A percentile compares a stretch with the other conserved stretches of the same genome.
Evolutionary conservation across 495 filamentous ascomycete species (phyloP).

Genomic region (Penicillium egyptiacum): DNA sequence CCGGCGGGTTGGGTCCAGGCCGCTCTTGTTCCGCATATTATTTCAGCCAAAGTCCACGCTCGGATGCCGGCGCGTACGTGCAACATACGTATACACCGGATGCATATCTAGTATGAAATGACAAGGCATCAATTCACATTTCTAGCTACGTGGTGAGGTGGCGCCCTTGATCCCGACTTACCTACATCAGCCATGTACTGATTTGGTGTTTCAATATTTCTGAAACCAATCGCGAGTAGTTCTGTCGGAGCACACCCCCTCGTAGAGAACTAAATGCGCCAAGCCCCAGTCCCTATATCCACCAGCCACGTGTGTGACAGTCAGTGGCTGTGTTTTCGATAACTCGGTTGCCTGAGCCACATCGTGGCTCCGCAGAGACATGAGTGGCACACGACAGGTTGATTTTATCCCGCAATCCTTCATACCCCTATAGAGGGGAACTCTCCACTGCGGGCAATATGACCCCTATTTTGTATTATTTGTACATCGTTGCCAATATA

Average conservation of each 20-base stretch:
- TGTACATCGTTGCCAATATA: background rate
- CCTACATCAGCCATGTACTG: background rate
- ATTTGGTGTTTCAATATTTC: background rate
- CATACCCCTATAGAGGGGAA: background rate
- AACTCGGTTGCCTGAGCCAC: slow-evolving; percentile 21
- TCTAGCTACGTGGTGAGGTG: background rate
- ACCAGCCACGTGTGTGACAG: slow-evolving; percentile 27
- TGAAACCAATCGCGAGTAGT: background rate
- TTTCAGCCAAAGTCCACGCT: background rate
- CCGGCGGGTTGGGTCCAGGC: background rate
- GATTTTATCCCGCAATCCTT: slow-evolving; percentile 2
- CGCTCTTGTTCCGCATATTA: background rate
- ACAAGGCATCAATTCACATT: background rate
- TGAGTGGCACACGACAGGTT: slow-evolving; percentile 4
- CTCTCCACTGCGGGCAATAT: slow-evolving; percentile 6
- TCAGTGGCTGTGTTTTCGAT: slow-evolving; percentile 28
- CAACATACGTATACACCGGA: background rate
- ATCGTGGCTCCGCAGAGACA: slow-evolving; percentile 20
- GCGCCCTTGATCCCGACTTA: background rate
- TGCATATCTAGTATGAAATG: background rate
- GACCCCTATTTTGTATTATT: background rate
- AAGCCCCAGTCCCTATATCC: background rate
- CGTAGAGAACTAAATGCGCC: background rate
- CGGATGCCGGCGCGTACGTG: background rate
- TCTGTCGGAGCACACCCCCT: background rate